These are phyloP conservation scores for Xylariomycetidae sp. DNA, from an alignment of 2,329 filamentous ascomycete species.

Conservation along the genomic window DNA sequence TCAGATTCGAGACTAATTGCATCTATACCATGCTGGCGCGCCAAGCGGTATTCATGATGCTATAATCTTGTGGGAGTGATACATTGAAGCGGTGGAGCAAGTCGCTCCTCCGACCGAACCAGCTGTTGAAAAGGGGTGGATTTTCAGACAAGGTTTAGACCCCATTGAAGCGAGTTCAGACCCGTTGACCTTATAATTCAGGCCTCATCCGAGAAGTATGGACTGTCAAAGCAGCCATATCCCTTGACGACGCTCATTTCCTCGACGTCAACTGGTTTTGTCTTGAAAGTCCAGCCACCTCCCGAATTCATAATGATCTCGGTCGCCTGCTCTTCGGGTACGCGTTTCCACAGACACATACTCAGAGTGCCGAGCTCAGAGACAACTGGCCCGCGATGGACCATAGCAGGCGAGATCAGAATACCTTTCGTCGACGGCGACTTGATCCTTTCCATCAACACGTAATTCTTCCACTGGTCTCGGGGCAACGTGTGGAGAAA, in stretches of 20 bases:
- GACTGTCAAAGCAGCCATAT: constrained; percentile 41
- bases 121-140: no score
- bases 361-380: constrained; percentile 40
- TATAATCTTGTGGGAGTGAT: no score
- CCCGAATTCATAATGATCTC: constrained; percentile 29
- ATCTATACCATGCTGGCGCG: no score
- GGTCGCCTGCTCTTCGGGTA: constrained; percentile 6
- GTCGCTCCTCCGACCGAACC: no score
- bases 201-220: constrained; percentile 10
- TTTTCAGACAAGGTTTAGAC: no score
- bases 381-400: constrained; percentile 31
- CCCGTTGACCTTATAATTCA: no score
- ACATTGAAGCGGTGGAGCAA: no score
- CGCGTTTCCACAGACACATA: constrained; percentile 31
- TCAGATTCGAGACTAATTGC: no score
- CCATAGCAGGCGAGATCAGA: constrained; percentile 26
- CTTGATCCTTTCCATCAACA: constrained; percentile 36
- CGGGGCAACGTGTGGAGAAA: constrained; percentile 23
- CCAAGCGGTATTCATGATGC: no score
- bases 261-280: constrained; percentile 32
- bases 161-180: no score
- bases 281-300: constrained; percentile 39
- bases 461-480: constrained; percentile 27
- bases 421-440: constrained; percentile 27
- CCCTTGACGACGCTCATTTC: constrained; percentile 45